phyloP scores from a whole-genome alignment of 148 eudicot genomes.

The Camellia japonica region DNA sequence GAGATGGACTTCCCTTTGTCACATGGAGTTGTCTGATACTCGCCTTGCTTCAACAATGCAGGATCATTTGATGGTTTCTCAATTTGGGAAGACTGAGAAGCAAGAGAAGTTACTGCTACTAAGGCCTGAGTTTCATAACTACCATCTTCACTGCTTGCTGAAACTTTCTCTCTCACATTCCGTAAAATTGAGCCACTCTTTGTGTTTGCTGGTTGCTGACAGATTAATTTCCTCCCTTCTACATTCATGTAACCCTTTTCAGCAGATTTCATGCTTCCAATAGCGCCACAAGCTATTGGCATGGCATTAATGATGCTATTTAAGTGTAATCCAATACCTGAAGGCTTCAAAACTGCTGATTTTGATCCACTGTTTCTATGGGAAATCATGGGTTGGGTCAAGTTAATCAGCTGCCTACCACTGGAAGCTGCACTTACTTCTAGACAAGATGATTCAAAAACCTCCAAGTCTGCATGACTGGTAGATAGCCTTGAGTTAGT shows the following conservation, averaged over 20 bases:
- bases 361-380: slow-evolving; percentile 18
- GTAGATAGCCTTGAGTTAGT: slow-evolving; percentile 11
- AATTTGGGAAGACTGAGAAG: slow-evolving; percentile 26
- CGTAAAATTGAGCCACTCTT: slow-evolving; percentile 23
- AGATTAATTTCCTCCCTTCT: slow-evolving; percentile 28
- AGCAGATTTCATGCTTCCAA: slow-evolving; percentile 19
- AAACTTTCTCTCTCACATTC: slow-evolving; percentile 21
- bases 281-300: slow-evolving; percentile 24
- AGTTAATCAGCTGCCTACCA: slow-evolving; percentile 11
- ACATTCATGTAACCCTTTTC: slow-evolving; percentile 26
- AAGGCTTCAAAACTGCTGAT: slow-evolving; percentile 33
- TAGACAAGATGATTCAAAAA: slow-evolving; percentile 17
- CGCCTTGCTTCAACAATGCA: slow-evolving; percentile 23
- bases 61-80: slow-evolving; percentile 21
- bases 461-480: slow-evolving; percentile 11
- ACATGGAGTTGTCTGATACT: slow-evolving; percentile 26
- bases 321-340: slow-evolving; percentile 57
- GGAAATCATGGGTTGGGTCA: slow-evolving; percentile 15
- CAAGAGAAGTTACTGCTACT: slow-evolving; percentile 23
- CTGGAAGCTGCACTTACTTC: slow-evolving; percentile 12
- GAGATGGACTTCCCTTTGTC: slow-evolving; percentile 42
- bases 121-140: slow-evolving; percentile 21
- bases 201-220: slow-evolving; percentile 23
- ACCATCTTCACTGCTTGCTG: slow-evolving; percentile 32
- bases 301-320: slow-evolving; percentile 36